Base-by-base conservation (phyloP, 192 early-diverging fungal genomes). In the Chytriomyces hyalinus region DNA sequence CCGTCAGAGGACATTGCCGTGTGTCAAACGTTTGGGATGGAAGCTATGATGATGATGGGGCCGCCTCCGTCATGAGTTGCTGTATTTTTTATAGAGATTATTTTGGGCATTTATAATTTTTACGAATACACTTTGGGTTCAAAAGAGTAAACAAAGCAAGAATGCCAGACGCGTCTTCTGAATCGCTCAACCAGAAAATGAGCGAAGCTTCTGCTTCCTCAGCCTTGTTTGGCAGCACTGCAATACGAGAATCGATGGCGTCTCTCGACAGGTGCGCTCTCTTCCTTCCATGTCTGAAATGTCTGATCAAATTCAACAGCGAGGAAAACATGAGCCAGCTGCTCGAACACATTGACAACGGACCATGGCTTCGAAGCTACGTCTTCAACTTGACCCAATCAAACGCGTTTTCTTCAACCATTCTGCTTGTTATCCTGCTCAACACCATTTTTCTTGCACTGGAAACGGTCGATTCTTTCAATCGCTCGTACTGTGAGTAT, bases 371-470 rank as follows among this genome's bases (percentile, higher is more conserved):
- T 0, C 70, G 78, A 11, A 10, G 28, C 28, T 17, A 45, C n/a
- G 22, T 78, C 4, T 78, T 77, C 26, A 64, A 71, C 9, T 15
- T 72, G 3, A 70, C 68, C 5, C 76, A 77, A 67, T 6, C 51
- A 11, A 62, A 46, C 44, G 17, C 46, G 48, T 81, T 77, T 46
- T 61, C 47, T 7, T 66, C 22, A 50, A 53, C 49, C 53, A 81
- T 81, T 48, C 48, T 81, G 5, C 13, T 71, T 2, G 76, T 81
- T 49, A 81, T 81, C 64, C 46, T 81, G 17, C 17, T 78, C 46
- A 81, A 81, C 60, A 78, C 76, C 6, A 62, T 73, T 6, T 49
- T 81, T n/a, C 51, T 81, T 9, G 62, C 76, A 0, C 28, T 81
- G 6, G 75, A 81, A 62, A 78, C 80, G 26, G 63, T 77, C 13